A percentile compares a stretch with the other conserved stretches of the same genome.
Conservation (phyloP, 1,139 yeast species). For the Protomyces inouyei region DNA sequence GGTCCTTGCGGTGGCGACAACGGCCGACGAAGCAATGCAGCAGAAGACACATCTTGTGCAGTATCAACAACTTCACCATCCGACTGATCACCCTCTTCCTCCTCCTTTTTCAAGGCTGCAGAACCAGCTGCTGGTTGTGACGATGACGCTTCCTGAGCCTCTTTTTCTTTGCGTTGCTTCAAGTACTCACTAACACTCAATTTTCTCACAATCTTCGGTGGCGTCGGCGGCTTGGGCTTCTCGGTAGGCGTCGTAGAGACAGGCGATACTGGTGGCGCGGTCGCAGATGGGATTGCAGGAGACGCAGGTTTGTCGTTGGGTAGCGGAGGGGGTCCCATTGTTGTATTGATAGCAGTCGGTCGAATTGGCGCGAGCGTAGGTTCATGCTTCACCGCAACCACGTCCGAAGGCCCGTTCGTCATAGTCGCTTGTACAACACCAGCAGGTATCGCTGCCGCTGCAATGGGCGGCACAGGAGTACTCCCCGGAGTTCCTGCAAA, state of each 20-base stretch:
- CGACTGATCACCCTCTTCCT: background rate
- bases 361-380: background rate
- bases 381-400: background rate
- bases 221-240: background rate
- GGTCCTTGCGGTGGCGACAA: too few relatives aligned
- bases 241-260: background rate
- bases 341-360: background rate
- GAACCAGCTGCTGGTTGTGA: too few relatives aligned
- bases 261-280: background rate
- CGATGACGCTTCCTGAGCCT: background rate
- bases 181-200: conserved; percentile 17
- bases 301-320: background rate
- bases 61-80: background rate
- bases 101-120: background rate
- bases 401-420: background rate
- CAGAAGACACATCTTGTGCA: too few relatives aligned
- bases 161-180: conserved; percentile 16
- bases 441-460: background rate
- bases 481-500: background rate
- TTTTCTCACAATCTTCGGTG: conserved; percentile 18
- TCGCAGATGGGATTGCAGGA: background rate
- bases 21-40: too few relatives aligned
- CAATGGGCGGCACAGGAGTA: background rate
- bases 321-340: conserved; percentile 20
- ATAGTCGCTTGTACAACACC: background rate